phyloP scores from a whole-genome alignment of 371 early-diverging fungal genomes.

The Apophysomyces elegans region DNA sequence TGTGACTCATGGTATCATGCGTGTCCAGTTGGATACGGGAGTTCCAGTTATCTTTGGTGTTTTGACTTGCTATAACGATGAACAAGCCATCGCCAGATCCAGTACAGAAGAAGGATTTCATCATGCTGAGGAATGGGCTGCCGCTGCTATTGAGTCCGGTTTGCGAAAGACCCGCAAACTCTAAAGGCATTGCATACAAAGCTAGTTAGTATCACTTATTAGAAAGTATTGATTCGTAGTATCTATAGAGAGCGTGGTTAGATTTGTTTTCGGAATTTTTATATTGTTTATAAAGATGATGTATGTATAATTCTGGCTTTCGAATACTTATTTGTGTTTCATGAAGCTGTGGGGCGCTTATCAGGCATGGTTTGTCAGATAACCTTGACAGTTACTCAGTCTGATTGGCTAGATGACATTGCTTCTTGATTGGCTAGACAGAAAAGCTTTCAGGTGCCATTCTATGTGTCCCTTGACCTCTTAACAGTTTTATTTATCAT shows the following conservation, averaged over 20 bases:
- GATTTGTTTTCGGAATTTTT: too few relatives aligned
- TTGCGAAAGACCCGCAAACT: constrained; percentile 60
- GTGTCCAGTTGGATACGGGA: constrained; percentile 86
- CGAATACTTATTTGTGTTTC: neutral
- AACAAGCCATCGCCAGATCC: constrained; percentile 88
- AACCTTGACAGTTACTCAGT: too few relatives aligned
- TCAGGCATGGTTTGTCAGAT: too few relatives aligned
- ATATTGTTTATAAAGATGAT: too few relatives aligned
- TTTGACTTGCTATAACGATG: constrained; percentile 91
- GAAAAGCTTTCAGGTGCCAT: neutral
- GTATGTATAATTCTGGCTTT: neutral
- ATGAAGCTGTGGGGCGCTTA: neutral
- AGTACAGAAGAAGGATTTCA: constrained; percentile 84
- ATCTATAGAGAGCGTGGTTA: too few relatives aligned
- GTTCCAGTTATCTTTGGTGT: constrained; percentile 96
- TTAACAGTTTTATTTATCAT: constrained; percentile 11
- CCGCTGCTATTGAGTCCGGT: constrained; percentile 96
- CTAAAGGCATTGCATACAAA: constrained; percentile 24
- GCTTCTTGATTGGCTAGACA: neutral
- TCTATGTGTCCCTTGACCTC: neutral
- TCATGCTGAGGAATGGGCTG: constrained; percentile 97
- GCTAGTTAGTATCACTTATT: neutral
- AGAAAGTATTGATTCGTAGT: too few relatives aligned
- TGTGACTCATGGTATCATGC: constrained; percentile 89
- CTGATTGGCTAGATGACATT: too few relatives aligned